Evolutionary conservation across 768 basidiomycete species (phyloP), one percentile per base, ranked within the genome.

Genomic region (Hygrophorus russula): DNA sequence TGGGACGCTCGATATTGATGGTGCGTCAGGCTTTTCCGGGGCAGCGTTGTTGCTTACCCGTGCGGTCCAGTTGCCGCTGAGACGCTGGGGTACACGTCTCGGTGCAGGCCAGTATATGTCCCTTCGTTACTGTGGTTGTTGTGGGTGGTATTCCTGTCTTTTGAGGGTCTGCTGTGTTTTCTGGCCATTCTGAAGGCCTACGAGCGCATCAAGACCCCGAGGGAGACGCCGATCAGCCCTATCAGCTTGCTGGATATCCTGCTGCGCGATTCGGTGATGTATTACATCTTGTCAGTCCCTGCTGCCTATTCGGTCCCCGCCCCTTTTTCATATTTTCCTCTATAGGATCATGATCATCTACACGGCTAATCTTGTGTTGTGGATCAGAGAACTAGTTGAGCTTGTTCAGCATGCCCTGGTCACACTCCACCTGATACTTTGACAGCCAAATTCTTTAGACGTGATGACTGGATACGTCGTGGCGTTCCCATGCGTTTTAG

Each of bases 401-500:
- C 37, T 36, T 28, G 18, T 36, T 36, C 30, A 27, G 5, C 7
- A 3, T 24, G 19, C 8, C 24, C 2, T 20, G 5, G 2, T 13
- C 4, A 27, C 19, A 28, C 13, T 28, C n/a, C 3, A 4, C 11
- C 11, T 28, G 24, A 20, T 39, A 15, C 15, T 27, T 14, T 37
- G 5, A 30, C 13, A 49, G 48, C 44, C 48, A 6, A 28, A 44
- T n/a, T 39, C 46, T 6, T 40, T 54, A 10, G 53, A 54, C 33
- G 39, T 44, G 9, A 28, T 46, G 32, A 50, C 51, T 5, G 51
- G 42, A 5, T 33, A 49, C 14, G 47, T 48, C 1, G 39, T 54
- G 13, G 51, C 51, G 10, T n/a, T 50, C 27, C 53, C 53, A 2
- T 51, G 40, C 31, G 44, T 49, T 1, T 45, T 52, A 45, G 43